A percentile compares a stretch with the other conserved stretches of the same genome.
These are phyloP conservation scores for Candida koratica DNA, from an alignment of 805 yeast genomes.

Conservation along the genomic window DNA sequence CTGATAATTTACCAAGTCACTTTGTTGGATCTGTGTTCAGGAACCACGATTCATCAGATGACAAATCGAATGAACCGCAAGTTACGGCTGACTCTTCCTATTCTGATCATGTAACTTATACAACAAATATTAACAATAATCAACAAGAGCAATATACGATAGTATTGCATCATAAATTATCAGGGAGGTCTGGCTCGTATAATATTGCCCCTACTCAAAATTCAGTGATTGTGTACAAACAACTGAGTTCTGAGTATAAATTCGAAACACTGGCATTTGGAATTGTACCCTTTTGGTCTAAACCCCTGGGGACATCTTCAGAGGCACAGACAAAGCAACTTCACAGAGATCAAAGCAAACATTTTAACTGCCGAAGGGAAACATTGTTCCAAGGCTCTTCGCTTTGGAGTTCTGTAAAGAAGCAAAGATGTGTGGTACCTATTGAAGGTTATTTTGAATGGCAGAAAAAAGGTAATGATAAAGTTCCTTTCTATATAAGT, in stretches of 20 bases:
- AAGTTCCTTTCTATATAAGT: constrained; percentile 63
- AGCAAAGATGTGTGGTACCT: constrained; percentile 69
- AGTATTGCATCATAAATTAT: constrained; percentile 9
- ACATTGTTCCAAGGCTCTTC: constrained; percentile 44
- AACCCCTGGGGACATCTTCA: constrained; percentile 28
- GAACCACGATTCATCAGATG: too few relatives aligned
- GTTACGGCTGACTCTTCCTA: constrained; percentile 7
- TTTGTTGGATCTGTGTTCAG: constrained; percentile 23
- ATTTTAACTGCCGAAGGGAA: constrained; percentile 76
- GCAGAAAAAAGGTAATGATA: constrained; percentile 42
- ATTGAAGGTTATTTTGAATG: constrained; percentile 87
- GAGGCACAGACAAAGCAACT: constrained; percentile 29
- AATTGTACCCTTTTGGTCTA: constrained; percentile 65
- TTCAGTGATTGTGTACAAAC: constrained; percentile 40
- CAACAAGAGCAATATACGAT: constrained; percentile 4
- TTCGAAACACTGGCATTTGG: constrained; percentile 75
- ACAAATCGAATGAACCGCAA: background rate
- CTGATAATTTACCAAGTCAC: constrained; percentile 25
- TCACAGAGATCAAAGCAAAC: constrained; percentile 38
- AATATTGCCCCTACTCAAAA: constrained; percentile 60
- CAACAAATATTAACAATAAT: background rate
- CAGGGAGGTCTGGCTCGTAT: constrained; percentile 36
- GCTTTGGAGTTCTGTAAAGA: constrained; percentile 56
- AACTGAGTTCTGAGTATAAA: constrained; percentile 16
- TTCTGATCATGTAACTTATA: constrained; percentile 2